These are phyloP conservation scores for Blastomyces percursus DNA, from an alignment of 2,329 filamentous ascomycete genomes.

Conservation along the genomic window DNA sequence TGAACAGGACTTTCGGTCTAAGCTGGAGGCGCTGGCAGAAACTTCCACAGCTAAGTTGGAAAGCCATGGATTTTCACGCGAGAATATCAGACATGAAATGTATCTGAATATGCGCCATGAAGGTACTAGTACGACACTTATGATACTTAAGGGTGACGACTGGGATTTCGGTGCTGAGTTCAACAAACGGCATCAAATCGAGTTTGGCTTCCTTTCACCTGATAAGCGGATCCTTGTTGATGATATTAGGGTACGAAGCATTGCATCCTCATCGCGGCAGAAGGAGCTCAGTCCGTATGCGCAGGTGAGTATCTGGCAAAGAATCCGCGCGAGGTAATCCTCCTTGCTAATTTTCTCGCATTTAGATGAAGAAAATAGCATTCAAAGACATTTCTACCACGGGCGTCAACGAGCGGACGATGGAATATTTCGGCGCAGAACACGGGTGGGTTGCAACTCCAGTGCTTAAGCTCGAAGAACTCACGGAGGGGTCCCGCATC, in stretches of 20 bases:
- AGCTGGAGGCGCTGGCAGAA: conserved; percentile 64
- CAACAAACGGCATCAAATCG: conserved; percentile 72
- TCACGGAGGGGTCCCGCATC: conserved; percentile 26
- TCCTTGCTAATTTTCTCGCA: conserved; percentile 23
- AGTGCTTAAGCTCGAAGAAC: conserved; percentile 26
- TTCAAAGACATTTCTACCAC: conserved; percentile 47
- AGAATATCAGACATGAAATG: conserved; percentile 34
- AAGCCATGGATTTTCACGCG: conserved; percentile 34
- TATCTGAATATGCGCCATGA: conserved; percentile 42
- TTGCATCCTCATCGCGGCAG: conserved; percentile 53
- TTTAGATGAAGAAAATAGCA: conserved; percentile 19
- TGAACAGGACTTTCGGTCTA: conserved; percentile 45
- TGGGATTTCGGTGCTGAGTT: conserved; percentile 79
- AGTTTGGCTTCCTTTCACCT: conserved; percentile 73
- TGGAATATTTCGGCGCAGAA: conserved; percentile 29
- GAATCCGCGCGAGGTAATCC: not conserved
- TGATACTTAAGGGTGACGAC: conserved; percentile 50
- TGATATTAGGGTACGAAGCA: conserved; percentile 77
- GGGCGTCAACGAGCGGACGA: conserved; percentile 38
- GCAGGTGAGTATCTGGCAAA: conserved; percentile 36
- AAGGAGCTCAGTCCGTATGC: conserved; percentile 57
- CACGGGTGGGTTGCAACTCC: conserved; percentile 25
- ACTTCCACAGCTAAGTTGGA: conserved; percentile 39
- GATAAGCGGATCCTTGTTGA: conserved; percentile 81
- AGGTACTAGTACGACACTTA: conserved; percentile 41